Percentiles rank a stretch among this genome's conserved stretches.
Conservation (phyloP, 306 rosid species). For the Geum urbanum region DNA sequence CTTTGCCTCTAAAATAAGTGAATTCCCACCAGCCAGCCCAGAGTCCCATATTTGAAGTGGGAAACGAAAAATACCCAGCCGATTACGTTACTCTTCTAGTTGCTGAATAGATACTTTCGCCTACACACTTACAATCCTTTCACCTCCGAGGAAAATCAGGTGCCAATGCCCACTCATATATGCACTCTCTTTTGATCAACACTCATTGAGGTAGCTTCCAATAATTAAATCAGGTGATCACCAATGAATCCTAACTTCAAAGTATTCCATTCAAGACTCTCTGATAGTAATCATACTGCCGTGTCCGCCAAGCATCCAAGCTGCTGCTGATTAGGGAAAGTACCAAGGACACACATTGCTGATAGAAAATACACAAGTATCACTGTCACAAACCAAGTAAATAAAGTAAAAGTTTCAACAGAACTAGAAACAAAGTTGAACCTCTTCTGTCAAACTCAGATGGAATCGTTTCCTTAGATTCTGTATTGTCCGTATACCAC, state of each 20-base stretch:
- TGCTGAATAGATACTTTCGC: slow-evolving; percentile 20
- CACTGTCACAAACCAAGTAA: slow-evolving; percentile 25
- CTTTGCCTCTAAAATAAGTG: slow-evolving; percentile 26
- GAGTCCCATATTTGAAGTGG: slow-evolving; percentile 34
- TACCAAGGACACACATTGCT: slow-evolving; percentile 99
- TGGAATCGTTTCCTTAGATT: slow-evolving; percentile 94
- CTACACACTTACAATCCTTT: slow-evolving; percentile 30
- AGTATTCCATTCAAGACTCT: slow-evolving; percentile 93
- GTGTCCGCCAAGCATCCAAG: slow-evolving; percentile 98
- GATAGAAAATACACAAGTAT: slow-evolving; percentile 20
- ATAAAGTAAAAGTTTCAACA: neutral
- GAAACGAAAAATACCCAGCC: slow-evolving; percentile 23
- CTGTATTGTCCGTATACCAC: slow-evolving; percentile 91
- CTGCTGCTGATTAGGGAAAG: slow-evolving; percentile 96
- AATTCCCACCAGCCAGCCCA: slow-evolving; percentile 22
- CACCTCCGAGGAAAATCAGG: slow-evolving; percentile 22
- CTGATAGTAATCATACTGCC: slow-evolving; percentile 98
- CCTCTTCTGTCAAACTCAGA: slow-evolving; percentile 96
- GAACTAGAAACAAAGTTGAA: slow-evolving; percentile 24
- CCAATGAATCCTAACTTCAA: slow-evolving; percentile 41
- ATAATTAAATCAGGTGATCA: slow-evolving; percentile 35
- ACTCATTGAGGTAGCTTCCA: slow-evolving; percentile 32
- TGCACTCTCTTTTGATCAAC: slow-evolving; percentile 19
- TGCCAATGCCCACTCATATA: slow-evolving; percentile 40
- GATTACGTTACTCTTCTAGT: slow-evolving; percentile 28